phyloP scores from a whole-genome alignment of 768 basidiomycete genomes.

The Collybia nuda region DNA sequence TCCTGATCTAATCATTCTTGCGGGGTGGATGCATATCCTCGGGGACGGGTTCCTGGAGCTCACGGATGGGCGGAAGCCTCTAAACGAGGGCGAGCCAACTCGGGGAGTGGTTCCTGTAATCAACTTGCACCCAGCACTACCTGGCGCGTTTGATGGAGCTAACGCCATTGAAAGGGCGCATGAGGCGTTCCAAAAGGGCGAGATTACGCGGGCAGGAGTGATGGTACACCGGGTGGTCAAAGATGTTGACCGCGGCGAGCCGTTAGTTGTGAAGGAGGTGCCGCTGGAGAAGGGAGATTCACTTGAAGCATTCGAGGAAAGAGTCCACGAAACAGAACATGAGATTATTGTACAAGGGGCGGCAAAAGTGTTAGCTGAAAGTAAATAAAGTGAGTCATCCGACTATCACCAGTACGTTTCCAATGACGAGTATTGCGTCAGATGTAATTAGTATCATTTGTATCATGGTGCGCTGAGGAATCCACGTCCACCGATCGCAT shows the following conservation, averaged over 20 bases:
- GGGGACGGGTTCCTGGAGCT: slow-evolving; percentile 77
- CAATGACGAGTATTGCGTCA: too few species aligned
- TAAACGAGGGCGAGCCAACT: slow-evolving; percentile 34
- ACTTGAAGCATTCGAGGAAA: slow-evolving; percentile 67
- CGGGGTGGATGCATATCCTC: slow-evolving; percentile 99
- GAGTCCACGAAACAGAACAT: slow-evolving; percentile 86
- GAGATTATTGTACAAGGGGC: slow-evolving; percentile 89
- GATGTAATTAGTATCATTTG: too few species aligned
- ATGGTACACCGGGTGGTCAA: slow-evolving; percentile 96
- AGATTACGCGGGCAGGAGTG: slow-evolving; percentile 74
- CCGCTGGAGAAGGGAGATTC: slow-evolving; percentile 71
- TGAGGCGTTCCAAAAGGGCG: slow-evolving; percentile 83
- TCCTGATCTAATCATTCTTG: slow-evolving; percentile 91
- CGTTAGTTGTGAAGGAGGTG: slow-evolving; percentile 79
- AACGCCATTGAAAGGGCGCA: slow-evolving; percentile 87
- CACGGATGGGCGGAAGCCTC: slow-evolving; percentile 41
- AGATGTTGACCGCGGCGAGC: slow-evolving; percentile 91
- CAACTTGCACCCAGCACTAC: slow-evolving; percentile 95
- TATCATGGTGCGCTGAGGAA: too few species aligned
- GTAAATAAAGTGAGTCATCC: slow-evolving; percentile 22
- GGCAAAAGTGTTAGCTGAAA: slow-evolving; percentile 61
- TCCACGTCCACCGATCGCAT: too few species aligned
- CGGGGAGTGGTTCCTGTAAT: slow-evolving; percentile 70
- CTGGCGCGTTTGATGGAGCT: slow-evolving; percentile 96
- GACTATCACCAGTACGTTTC: too few species aligned